Conservation (phyloP, 352 stramenopile genomes). For the Pythium pyrilobum region DNA sequence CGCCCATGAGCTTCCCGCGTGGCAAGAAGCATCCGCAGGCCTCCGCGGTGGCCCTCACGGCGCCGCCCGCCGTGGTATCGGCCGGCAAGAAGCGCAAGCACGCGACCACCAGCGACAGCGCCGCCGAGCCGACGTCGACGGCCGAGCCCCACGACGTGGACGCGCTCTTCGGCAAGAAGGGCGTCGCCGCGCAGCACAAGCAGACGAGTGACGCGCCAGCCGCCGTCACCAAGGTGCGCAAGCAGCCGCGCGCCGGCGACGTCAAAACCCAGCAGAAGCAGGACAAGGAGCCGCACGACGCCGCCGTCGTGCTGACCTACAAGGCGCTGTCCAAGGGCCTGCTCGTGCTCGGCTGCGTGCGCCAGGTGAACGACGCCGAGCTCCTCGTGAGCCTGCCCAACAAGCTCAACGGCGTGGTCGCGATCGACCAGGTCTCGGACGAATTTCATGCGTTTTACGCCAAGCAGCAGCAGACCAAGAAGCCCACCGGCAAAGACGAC, state of each 20-base stretch:
- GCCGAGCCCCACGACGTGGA: conserved; percentile 28
- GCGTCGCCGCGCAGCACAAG: conserved; percentile 28
- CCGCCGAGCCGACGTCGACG: conserved; percentile 4
- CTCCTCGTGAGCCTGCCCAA: conserved; percentile 90
- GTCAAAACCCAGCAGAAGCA: conserved; percentile 22
- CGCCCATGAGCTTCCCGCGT: conserved; percentile 57
- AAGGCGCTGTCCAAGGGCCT: conserved; percentile 62
- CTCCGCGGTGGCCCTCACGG: conserved; percentile 12
- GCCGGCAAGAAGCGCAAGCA: conserved; percentile 47
- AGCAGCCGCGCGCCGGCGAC: conserved; percentile 3
- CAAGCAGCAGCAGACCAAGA: conserved; percentile 4
- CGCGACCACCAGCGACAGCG: conserved; percentile 9
- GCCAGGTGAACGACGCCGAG: conserved; percentile 82
- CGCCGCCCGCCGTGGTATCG: conserved; percentile 13
- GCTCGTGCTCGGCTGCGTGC: conserved; percentile 84
- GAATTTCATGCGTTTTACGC: conserved; percentile 50
- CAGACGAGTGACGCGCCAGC: conserved; percentile 15
- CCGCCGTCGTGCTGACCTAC: conserved; percentile 53
- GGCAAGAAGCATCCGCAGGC: conserved; percentile 59
- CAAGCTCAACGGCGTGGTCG: conserved; percentile 91
- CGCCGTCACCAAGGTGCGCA: conserved; percentile 22
- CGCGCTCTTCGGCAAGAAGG: conserved; percentile 78
- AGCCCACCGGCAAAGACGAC: conserved; percentile 14
- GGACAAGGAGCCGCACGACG: conserved; percentile 20
- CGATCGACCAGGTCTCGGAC: conserved; percentile 69